A percentile compares a stretch with the other conserved stretches of the same genome.
Evolutionary conservation across 331 rosid species (phyloP).

Genomic region (Rosa hybrid): DNA sequence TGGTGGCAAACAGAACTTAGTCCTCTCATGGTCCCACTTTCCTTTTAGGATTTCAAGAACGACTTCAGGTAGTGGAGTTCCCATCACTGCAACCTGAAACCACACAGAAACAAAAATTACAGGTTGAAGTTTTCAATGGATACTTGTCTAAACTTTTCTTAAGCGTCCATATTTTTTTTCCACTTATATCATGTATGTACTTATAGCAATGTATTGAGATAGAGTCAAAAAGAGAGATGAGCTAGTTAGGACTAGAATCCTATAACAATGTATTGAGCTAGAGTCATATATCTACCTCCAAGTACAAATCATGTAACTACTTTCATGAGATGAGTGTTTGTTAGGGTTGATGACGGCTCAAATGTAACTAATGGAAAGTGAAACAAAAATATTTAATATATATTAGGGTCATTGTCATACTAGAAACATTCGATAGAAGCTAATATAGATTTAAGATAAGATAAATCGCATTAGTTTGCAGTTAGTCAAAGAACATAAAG

Average conservation of each 20-base stretch:
- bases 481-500: background rate
- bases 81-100: constrained; percentile 55
- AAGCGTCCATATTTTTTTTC: background rate
- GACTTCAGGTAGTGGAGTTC: constrained; percentile 58
- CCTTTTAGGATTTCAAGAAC: constrained; percentile 58
- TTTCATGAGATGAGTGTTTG: background rate
- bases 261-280: background rate
- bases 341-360: background rate
- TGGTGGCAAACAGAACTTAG: constrained; percentile 89
- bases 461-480: background rate
- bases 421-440: background rate
- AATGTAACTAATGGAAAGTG: background rate
- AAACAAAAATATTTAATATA: too few species aligned
- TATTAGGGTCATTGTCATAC: background rate
- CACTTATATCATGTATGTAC: background rate
- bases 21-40: constrained; percentile 88
- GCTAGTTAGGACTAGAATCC: background rate
- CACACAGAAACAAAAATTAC: constrained; percentile 21
- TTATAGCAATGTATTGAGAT: background rate
- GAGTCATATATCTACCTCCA: background rate
- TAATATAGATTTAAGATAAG: background rate
- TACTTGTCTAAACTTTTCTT: background rate
- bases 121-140: background rate
- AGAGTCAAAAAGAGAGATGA: background rate
- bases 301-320: background rate